A percentile compares a stretch with the other conserved stretches of the same genome.
Conservation (phyloP, 75 land plant genomes). For the Gnetum montanum region DNA sequence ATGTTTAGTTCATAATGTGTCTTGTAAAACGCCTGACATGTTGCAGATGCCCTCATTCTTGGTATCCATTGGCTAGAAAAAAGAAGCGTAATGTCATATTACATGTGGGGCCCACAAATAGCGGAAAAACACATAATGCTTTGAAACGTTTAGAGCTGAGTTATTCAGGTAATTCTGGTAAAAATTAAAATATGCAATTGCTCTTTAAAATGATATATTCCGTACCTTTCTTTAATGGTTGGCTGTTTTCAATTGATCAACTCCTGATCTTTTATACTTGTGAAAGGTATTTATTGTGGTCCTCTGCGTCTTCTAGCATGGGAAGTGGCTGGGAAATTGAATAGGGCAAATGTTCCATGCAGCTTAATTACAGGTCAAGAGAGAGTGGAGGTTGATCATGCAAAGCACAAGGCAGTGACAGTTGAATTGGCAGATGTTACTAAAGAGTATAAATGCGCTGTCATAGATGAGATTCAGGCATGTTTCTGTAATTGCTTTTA, state of each 20-base stretch:
- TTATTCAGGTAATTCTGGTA: constrained; percentile 56
- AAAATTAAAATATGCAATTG: not conserved
- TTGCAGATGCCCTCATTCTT: constrained; percentile 61
- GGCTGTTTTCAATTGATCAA: no score
- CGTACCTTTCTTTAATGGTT: not conserved
- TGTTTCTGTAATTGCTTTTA: not conserved
- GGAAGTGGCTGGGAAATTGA: constrained; percentile 75
- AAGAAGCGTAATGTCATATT: constrained; percentile 50
- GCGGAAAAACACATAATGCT: constrained; percentile 87
- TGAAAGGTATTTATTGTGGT: constrained; percentile 75
- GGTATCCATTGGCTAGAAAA: constrained; percentile 73
- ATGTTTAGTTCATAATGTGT: not conserved
- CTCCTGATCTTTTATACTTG: no score
- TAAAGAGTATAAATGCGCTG: constrained; percentile 57
- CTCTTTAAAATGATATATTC: not conserved
- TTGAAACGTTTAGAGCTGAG: constrained; percentile 48
- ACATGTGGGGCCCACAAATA: constrained; percentile 91
- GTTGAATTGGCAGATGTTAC: constrained; percentile 91
- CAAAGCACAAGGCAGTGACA: constrained; percentile 67
- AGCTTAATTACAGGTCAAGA: constrained; percentile 84
- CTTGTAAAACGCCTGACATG: not conserved
- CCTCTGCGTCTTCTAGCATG: constrained; percentile 86
- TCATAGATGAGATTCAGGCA: constrained; percentile 92
- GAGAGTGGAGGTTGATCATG: constrained; percentile 59
- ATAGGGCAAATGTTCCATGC: constrained; percentile 65